Conservation (phyloP, 805 yeast genomes). For the Wickerhamomyces ciferrii region DNA sequence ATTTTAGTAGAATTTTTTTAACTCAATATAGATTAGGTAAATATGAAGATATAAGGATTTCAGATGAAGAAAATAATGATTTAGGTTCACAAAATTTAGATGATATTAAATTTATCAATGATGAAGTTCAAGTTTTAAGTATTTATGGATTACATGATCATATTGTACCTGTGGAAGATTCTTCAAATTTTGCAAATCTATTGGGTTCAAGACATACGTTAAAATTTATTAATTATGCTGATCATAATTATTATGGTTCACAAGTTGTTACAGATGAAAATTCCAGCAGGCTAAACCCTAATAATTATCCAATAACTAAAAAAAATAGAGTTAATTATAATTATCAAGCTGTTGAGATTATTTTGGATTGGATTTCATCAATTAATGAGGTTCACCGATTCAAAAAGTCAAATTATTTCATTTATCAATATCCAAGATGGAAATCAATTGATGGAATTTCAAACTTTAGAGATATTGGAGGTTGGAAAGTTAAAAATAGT, state of each 20-base stretch:
- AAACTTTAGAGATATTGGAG: conserved; percentile 80
- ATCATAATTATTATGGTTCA: conserved; percentile 73
- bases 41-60: conserved; percentile 34
- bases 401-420: conserved; percentile 25
- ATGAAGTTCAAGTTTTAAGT: conserved; percentile 50
- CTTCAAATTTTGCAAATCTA: conserved; percentile 49
- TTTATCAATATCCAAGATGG: conserved; percentile 50
- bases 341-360: conserved; percentile 40
- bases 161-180: conserved; percentile 61
- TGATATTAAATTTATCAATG: conserved; percentile 34
- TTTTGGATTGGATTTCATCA: conserved; percentile 43
- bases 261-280: conserved; percentile 29
- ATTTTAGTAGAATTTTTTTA: conserved; percentile 29
- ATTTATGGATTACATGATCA: conserved; percentile 68
- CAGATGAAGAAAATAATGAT: conserved; percentile 45
- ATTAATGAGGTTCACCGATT: conserved; percentile 52
- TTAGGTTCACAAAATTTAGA: conserved; percentile 43
- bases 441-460: conserved; percentile 58
- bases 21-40: conserved; percentile 48
- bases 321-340: conserved; percentile 53
- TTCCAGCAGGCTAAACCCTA: conserved; percentile 27
- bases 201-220: conserved; percentile 54
- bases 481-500: conserved; percentile 42
- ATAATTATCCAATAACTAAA: conserved; percentile 37
- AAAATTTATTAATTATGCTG: conserved; percentile 59